A percentile compares a stretch with the other conserved stretches of the same genome.
Conservation (phyloP, 345 rosid genomes). For the Eucalyptus tenuipes region DNA sequence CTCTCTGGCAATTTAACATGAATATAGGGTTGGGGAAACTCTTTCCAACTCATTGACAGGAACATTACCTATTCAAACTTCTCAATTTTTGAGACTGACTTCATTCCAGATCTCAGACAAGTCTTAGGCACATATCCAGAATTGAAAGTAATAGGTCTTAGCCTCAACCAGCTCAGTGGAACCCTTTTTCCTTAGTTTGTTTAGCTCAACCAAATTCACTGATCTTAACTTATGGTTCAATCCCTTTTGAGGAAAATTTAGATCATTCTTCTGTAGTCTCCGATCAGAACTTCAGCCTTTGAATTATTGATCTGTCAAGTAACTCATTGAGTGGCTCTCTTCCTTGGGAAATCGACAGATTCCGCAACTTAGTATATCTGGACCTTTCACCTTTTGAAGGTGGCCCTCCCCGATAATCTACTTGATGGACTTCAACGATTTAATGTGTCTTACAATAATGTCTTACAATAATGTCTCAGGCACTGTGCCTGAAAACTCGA, state of each 20-base stretch:
- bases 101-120: conserved; percentile 39
- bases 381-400: conserved; percentile 60
- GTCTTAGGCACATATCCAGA: conserved; percentile 52
- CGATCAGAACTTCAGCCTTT: conserved; percentile 34
- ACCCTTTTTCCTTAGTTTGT: conserved; percentile 38
- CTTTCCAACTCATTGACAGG: conserved; percentile 66
- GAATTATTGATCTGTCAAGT: conserved; percentile 49
- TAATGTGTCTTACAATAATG: conserved; percentile 57
- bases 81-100: conserved; percentile 62
- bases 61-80: conserved; percentile 46
- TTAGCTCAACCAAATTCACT: conserved; percentile 43
- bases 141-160: conserved; percentile 54
- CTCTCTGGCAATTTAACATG: conserved; percentile 62
- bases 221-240: conserved; percentile 52
- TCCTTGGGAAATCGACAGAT: conserved; percentile 26
- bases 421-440: conserved; percentile 45
- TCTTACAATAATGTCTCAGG: conserved; percentile 81
- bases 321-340: conserved; percentile 52
- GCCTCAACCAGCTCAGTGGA: conserved; percentile 49
- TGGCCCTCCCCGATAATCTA: conserved; percentile 49
- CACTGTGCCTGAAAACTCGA: conserved; percentile 41
- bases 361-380: conserved; percentile 35
- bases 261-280: conserved; percentile 6
- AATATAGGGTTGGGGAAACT: conserved; percentile 66
- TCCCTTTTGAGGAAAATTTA: conserved; percentile 32